Base-by-base conservation (phyloP, 768 basidiomycete genomes). In the Boletus sensibilis region DNA sequence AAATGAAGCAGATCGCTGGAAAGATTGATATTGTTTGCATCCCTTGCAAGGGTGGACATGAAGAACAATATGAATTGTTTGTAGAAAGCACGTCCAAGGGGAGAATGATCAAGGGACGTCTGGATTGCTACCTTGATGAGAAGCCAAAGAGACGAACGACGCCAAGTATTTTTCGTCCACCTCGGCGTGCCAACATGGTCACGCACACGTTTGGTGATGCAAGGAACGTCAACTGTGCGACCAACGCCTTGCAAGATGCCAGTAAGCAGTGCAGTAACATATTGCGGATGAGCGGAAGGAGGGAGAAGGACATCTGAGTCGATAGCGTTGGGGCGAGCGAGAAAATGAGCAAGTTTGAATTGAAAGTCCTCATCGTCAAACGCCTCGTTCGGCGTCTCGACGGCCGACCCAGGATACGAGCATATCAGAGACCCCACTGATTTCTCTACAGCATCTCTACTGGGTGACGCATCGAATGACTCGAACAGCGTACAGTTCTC, bases 331-430 rank as follows among this genome's bases (percentile, higher is more conserved):
- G 21, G 13, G 12, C 21, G 4, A 23, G 12, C 13, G 40, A 52
- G 42, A 29, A 52, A 52, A 10, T 29, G 38, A 18, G 43, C 35
- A 12, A 53, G 42, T 44, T 46, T 35, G 1, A 16, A 31, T 38
- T 31, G 44, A n/a, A 53, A 31, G 8, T 20, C 20, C 13, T 2
- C 21, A 6, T 48, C 46, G 16, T 49, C 53, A 41, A 54, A 54
- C 8, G 48, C 51, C 10, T 44, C 33, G 34, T 64, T 49, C 14
- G 72, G 65, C 29, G 77, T 29, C n/a, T 67, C 52, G 43, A 77
- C 62, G 5, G 77, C 73, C 16, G 75, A 74, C 0, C 72, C 72
- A 43, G 72, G 70, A 58, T 65, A 71, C 4, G 57, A 56, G 23
- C 75, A 72, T 11, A 72, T n/a, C 9, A 82, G 64, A 7, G 13